Percentiles rank a stretch among this genome's conserved stretches.
Conservation (phyloP, 495 filamentous ascomycete genomes). For the Penicillium simplicissimum region DNA sequence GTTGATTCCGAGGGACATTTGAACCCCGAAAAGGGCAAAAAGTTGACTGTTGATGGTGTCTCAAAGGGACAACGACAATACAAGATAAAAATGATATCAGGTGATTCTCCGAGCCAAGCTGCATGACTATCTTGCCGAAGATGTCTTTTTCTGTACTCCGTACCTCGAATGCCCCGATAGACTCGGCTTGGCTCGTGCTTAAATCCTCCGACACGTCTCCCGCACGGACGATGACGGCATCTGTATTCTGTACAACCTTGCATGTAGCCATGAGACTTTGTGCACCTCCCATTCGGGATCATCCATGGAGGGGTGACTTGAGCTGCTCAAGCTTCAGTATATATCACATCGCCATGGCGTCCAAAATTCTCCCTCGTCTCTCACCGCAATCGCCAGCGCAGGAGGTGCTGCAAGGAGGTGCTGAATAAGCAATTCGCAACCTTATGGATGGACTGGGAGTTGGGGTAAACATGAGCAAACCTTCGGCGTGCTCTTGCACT, state of each 20-base stretch:
- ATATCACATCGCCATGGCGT: neutral
- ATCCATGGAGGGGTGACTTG: neutral
- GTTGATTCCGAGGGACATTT: slow-evolving; percentile 6
- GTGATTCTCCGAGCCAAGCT: too few relatives aligned
- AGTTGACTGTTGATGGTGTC: neutral
- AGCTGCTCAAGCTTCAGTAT: neutral
- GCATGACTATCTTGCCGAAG: neutral
- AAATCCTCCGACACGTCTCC: neutral
- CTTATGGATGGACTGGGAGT: too few relatives aligned
- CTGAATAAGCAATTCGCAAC: neutral
- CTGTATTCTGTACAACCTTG: neutral
- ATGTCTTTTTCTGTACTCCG: neutral
- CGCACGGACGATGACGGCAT: neutral
- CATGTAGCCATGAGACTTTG: too few relatives aligned
- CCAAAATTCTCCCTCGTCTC: neutral
- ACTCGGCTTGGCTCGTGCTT: slow-evolving; percentile 15
- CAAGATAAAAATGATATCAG: too few relatives aligned
- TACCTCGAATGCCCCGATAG: slow-evolving; percentile 8
- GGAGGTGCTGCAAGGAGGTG: slow-evolving; percentile 4
- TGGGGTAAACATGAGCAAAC: neutral
- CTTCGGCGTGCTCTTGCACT: neutral
- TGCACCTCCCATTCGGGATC: neutral
- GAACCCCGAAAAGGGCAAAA: neutral
- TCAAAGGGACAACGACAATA: neutral
- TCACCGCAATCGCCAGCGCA: neutral